Evolutionary conservation across 225 moss, liverwort and hornwort species (phyloP), one percentile per base, ranked within the genome.

Genomic region (Anthoceros angustus): DNA sequence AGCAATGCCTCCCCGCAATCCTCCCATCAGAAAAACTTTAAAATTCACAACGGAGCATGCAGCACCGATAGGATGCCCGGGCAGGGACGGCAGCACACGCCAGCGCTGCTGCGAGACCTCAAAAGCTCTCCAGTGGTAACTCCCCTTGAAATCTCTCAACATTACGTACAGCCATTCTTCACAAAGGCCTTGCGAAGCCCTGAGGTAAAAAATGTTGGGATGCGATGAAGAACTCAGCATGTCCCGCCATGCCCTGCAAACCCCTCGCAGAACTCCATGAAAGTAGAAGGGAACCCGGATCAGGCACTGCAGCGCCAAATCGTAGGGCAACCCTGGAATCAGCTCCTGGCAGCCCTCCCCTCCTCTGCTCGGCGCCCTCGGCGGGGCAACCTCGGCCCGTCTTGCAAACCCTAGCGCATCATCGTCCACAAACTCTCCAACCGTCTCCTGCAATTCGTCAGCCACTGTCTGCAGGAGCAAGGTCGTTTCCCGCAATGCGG

Each of bases 91-190:
- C 26, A 77, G 20, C 61, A 62, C 67, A 21, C 63, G 69, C 76
- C 76, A 76, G 15, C 11, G 62, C 39, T 62, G 72, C n/a, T 71
- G 65, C n/a, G 72, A 61, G 21, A 76, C 55, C 43, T 76, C 61
- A 49, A 76, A 76, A 2, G 60, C 72, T 66, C 66, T 65, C 76
- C 76, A 76, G 43, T 68, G 64, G 45, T 72, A 62, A 25, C 67
- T 71, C 60, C 71, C 72, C 6, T 45, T 42, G 10, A 55, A 42
- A 42, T 71, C 69, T n/a, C 76, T 67, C 38, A 72, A n/a, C 67
- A 73, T 73, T 10, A 77, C 73, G 61, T 77, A 77, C 0, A 77
- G 73, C 77, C 73, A 77, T 0, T 72, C 64, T 63, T 77, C 77
- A 40, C 62, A 66, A 66, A 77, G 39, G 21, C 77, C 77, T 11